Percentiles rank a stretch among this genome's conserved stretches.
Conservation (phyloP, 73 alveolate species). For the Breviolum minutum region DNA sequence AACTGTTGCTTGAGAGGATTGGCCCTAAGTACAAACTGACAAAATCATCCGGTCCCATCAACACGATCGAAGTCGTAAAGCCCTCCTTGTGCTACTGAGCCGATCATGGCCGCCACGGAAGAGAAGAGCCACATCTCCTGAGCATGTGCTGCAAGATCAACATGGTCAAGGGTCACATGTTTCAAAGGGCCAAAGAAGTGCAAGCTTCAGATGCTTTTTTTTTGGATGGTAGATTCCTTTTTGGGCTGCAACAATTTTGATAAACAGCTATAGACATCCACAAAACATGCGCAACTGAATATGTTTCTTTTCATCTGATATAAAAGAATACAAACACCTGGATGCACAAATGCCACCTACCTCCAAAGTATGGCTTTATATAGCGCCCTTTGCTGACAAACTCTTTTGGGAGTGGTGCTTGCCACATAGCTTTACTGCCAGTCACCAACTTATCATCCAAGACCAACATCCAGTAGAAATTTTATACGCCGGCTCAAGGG, state of each 20-base stretch:
- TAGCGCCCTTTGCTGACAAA: too few species aligned
- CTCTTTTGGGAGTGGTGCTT: not conserved
- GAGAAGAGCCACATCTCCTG: slow-evolving; percentile 94
- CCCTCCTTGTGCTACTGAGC: slow-evolving; percentile 92
- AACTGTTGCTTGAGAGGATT: not conserved
- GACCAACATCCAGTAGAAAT: too few species aligned
- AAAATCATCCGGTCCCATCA: not conserved
- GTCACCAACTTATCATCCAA: too few species aligned
- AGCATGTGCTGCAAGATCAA: not conserved
- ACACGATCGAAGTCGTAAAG: not conserved
- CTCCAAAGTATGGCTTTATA: too few species aligned
- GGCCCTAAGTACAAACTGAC: not conserved
- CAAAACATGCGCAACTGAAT: not conserved
- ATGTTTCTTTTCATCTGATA: too few species aligned
- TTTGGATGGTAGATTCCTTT: not conserved
- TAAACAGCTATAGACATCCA: not conserved
- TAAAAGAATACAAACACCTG: too few species aligned
- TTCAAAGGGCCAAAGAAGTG: not conserved
- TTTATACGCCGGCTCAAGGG: too few species aligned
- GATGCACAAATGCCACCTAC: too few species aligned
- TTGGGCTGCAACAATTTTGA: not conserved
- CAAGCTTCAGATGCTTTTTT: not conserved
- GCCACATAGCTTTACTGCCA: too few species aligned
- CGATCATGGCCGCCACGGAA: slow-evolving; percentile 94
- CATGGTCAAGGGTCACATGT: too few species aligned